These are phyloP conservation scores for Mimosa bimucronata DNA, from an alignment of 306 rosid genomes.

Conservation along the genomic window DNA sequence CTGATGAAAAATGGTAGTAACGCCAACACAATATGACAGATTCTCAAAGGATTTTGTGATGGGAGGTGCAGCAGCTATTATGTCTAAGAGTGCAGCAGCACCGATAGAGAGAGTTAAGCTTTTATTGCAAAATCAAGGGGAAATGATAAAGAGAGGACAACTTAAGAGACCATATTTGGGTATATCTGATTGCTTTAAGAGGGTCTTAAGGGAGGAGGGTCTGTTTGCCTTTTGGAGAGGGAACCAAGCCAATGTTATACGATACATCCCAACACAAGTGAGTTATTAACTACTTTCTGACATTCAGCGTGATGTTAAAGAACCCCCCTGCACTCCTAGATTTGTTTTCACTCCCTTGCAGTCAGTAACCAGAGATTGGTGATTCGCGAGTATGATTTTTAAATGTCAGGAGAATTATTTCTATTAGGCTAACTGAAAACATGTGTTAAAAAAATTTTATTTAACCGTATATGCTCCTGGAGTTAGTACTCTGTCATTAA, in stretches of 20 bases:
- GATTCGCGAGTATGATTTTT: background rate
- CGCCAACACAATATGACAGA: slow-evolving; percentile 57
- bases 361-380: background rate
- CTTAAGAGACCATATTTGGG: slow-evolving; percentile 78
- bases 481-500: slow-evolving; percentile 22
- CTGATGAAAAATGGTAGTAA: slow-evolving; percentile 47
- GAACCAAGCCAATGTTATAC: slow-evolving; percentile 78
- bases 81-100: slow-evolving; percentile 78
- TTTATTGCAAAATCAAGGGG: slow-evolving; percentile 92
- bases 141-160: slow-evolving; percentile 87
- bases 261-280: slow-evolving; percentile 97
- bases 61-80: slow-evolving; percentile 85
- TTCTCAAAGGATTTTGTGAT: slow-evolving; percentile 76
- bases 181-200: slow-evolving; percentile 62
- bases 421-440: slow-evolving; percentile 1
- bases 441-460: background rate
- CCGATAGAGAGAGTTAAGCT: slow-evolving; percentile 96
- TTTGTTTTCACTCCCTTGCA: background rate
- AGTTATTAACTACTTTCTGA: slow-evolving; percentile 13
- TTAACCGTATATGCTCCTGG: background rate
- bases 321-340: background rate
- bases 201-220: slow-evolving; percentile 87
- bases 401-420: slow-evolving; percentile 13
- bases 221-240: slow-evolving; percentile 92
- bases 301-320: slow-evolving; percentile 19